phyloP scores from a whole-genome alignment of 305 asterid species.

The Solanum aculeatissimum region DNA sequence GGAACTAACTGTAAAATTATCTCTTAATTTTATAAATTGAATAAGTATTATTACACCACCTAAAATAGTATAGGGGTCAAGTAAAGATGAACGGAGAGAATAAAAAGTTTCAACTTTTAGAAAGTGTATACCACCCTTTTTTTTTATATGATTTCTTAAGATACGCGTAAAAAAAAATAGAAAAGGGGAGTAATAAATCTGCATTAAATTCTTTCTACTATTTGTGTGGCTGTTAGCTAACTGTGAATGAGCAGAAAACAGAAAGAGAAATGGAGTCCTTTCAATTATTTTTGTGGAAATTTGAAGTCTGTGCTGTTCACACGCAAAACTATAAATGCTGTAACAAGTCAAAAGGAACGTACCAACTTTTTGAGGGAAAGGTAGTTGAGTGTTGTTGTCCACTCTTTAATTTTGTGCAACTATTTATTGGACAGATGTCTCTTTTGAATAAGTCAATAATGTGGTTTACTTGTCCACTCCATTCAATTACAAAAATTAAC shows the following conservation, averaged over 20 bases:
- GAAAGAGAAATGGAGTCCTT: background rate
- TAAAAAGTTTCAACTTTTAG: too few relatives aligned
- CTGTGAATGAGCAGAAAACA: constrained; percentile 1
- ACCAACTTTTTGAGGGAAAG: background rate
- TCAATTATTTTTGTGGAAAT: background rate
- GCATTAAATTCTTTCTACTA: background rate
- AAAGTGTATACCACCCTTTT: too few relatives aligned
- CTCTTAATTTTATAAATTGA: too few relatives aligned
- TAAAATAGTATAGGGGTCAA: too few relatives aligned
- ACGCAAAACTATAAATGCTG: background rate
- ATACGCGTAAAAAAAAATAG: too few relatives aligned
- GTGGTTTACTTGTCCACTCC: background rate
- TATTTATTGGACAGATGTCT: background rate
- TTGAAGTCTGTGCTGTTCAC: background rate
- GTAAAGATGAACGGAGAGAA: too few relatives aligned
- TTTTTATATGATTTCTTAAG: too few relatives aligned
- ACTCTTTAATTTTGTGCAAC: background rate
- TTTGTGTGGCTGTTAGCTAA: background rate
- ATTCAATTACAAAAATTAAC: too few relatives aligned
- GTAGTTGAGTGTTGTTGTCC: background rate
- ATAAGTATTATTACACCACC: too few relatives aligned
- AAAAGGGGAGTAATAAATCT: background rate
- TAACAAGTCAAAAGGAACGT: background rate
- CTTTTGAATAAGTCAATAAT: background rate
- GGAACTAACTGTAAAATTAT: too few relatives aligned